Evolutionary conservation across 306 rosid species (phyloP).

Genomic region (Pyrus betulifolia): DNA sequence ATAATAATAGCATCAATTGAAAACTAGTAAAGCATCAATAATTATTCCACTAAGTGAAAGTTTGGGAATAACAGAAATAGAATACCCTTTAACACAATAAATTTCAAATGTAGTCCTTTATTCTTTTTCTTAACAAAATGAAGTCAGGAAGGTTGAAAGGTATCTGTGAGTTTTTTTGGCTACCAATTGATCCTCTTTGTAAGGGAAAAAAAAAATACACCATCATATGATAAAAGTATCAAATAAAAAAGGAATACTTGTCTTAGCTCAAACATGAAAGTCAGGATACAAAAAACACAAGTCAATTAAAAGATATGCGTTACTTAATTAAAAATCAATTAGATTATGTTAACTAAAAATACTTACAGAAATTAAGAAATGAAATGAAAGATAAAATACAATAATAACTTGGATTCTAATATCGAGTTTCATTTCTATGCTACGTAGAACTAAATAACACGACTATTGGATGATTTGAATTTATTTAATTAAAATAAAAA

Average conservation of each 20-base stretch:
- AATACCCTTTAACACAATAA: background rate
- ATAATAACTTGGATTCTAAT: too few species aligned
- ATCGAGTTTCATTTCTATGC: too few species aligned
- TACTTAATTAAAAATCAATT: too few species aligned
- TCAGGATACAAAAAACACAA: background rate
- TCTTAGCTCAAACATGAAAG: background rate
- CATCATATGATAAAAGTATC: too few species aligned
- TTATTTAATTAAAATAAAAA: too few species aligned
- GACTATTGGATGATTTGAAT: too few species aligned
- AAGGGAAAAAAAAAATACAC: too few species aligned
- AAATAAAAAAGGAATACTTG: background rate
- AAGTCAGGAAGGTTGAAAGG: rapidly evolving
- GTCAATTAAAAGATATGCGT: background rate
- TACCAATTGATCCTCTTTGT: too few species aligned
- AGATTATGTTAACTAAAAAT: too few species aligned
- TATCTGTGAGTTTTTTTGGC: too few species aligned
- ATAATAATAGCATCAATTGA: background rate
- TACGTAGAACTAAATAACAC: too few species aligned
- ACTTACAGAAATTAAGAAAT: background rate
- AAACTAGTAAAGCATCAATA: background rate
- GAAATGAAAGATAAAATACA: background rate
- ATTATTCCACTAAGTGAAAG: background rate
- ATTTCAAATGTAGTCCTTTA: background rate
- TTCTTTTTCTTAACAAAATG: too few species aligned
- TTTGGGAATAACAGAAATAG: background rate